Evolutionary conservation across 2,329 filamentous ascomycete species (phyloP), one percentile per base, ranked within the genome.

Genomic region (Penicillium aurantiogriseum): DNA sequence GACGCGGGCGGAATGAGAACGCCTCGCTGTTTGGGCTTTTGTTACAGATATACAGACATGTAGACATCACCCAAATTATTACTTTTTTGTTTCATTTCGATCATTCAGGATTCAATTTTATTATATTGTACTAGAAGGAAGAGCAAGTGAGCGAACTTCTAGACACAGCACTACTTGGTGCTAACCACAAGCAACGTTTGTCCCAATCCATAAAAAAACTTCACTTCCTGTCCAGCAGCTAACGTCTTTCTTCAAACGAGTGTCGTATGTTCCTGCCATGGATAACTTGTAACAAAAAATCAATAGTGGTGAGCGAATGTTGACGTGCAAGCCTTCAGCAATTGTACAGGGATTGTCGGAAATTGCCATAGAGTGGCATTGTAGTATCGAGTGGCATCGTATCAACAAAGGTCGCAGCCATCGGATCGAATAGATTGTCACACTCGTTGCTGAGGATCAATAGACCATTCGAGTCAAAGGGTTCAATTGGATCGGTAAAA

Each of bases 1-100:
- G 63, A 67, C 65, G 61, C 65, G 61, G 66, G 50, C 57, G 57
- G 58, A 61, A 56, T 57, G 47, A 52, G 19, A 39, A 53, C 38
- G 42, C 43, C 45, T 19, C 15, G 15, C 23, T 47, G 23, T 38
- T 42, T 50, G 23, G 25, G 15, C 3, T 50, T 49, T 35, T 19
- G 31, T 46, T 39, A 39, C 51, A 51, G 51, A 44, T 35, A 31
- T 33, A 39, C 33, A 51, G 42, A 44, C 35, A 27, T 21, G 23
- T 23, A 45, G 39, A 5, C 15, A n/a, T 48, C 39, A 36, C 10
- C 29, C 3, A 36, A 13, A 10, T 35, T 40, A 25, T 33, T n/a
- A 43, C 31, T 33, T 13, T 31, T 31, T 11, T 11, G 11, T 19
- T 27, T 17, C 17, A 29, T 38, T 29, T 17, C 11, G n/a, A 27